Evolutionary conservation across 2,329 filamentous ascomycete species (phyloP), one percentile per base, ranked within the genome.

Genomic region (Cladophialophora chaetospira): DNA sequence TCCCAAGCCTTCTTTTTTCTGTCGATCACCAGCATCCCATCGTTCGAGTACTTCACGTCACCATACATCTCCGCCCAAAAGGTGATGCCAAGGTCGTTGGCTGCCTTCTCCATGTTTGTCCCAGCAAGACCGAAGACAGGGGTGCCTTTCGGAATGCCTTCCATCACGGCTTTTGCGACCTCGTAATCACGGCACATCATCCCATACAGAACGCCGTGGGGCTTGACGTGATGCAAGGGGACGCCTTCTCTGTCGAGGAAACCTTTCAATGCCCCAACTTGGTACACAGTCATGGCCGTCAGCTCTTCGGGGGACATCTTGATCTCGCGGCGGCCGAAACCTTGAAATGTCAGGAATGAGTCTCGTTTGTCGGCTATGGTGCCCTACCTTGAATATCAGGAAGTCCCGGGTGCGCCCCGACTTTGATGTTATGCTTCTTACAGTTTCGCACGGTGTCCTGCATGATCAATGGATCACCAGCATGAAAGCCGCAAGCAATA

Each of bases 401-500:
- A 0, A 87, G 73, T 1, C 84, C 83, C 0, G 85, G 85, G 63
- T 88, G 85, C 0, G 85, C 85, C 5, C 85, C 85, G 4, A 82
- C 72, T 47, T 75, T 76, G 58, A 87, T 77, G 55, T 75, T 75
- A 68, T 84, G 78, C 38, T 76, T 67, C 69, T 85, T 86, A 70
- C 82, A 84, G 15, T 79, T 73, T 8, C 72, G 73, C 9, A 87
- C 79, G 0, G 83, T 87, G 54, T 82, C 74, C 45, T 79, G 72
- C 84, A 87, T 88, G 52, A 86, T 84, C n/a, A 82, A 66, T 0
- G 84, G 84, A 58, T 88, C 85, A 36, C 83, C 80, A 8, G 77
- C 81, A 58, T 83, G 81, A 60, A 82, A 82, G 1, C 81, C 82
- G 65, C 83, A 87, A 6, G 83, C 84, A 26, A 87, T 72, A 63